Percentiles rank a stretch among this genome's conserved stretches.
Evolutionary conservation across 441 rosid species (phyloP).

Genomic region (Melastoma candidum): DNA sequence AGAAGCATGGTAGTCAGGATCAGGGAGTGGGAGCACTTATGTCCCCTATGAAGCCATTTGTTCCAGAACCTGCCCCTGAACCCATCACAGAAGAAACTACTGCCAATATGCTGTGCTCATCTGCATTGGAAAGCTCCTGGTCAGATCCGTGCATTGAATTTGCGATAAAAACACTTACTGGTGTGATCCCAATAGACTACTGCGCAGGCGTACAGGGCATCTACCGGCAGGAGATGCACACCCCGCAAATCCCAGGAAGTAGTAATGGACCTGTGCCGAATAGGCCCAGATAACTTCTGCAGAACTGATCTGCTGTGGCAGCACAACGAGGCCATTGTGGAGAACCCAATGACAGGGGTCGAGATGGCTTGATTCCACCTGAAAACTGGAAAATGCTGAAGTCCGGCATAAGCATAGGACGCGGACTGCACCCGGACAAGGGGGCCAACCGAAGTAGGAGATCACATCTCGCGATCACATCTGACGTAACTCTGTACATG

Average conservation of each 20-base stretch:
- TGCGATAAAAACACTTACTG: slow-evolving; percentile 82
- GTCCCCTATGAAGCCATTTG: slow-evolving; percentile 9
- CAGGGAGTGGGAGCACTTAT: slow-evolving; percentile 1
- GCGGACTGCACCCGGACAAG: too few species aligned
- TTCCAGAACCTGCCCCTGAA: too few species aligned
- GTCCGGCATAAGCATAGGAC: too few species aligned
- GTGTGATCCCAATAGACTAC: slow-evolving; percentile 57
- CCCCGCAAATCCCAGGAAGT: slow-evolving; percentile 28
- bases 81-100: background rate
- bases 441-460: too few species aligned
- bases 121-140: slow-evolving; percentile 44
- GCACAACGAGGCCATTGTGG: slow-evolving; percentile 11
- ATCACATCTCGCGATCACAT: too few species aligned
- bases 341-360: too few species aligned
- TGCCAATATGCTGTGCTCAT: slow-evolving; percentile 18
- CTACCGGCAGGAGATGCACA: slow-evolving; percentile 25
- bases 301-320: slow-evolving; percentile 28
- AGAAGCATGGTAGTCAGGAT: slow-evolving; percentile 7
- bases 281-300: slow-evolving; percentile 21
- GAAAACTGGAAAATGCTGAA: too few species aligned
- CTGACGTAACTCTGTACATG: too few species aligned
- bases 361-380: too few species aligned
- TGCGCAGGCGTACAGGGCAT: slow-evolving; percentile 25
- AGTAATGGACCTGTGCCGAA: slow-evolving; percentile 26
- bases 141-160: slow-evolving; percentile 93